phyloP scores from a whole-genome alignment of 805 yeast species.

The Metschnikowia matae region DNA sequence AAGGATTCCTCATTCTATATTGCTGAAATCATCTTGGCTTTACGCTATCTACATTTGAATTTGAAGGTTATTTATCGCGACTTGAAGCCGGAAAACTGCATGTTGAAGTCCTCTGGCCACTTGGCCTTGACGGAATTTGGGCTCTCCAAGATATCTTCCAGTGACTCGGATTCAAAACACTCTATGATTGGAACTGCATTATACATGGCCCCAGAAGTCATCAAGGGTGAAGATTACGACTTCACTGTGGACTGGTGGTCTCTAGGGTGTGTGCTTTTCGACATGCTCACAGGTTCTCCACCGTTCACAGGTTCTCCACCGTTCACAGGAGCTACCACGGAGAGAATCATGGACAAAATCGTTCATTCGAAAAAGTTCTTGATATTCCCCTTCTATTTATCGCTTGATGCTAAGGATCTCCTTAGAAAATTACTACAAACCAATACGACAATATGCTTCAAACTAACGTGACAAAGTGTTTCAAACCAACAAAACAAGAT shows the following conservation, averaged over 20 bases:
- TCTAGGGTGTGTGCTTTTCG: conserved; percentile 75
- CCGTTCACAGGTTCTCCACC: too few relatives aligned
- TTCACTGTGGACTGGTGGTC: conserved; percentile 92
- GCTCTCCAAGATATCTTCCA: conserved; percentile 35
- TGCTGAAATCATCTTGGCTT: conserved; percentile 18
- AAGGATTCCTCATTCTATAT: conserved; percentile 18
- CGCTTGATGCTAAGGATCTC: conserved; percentile 77
- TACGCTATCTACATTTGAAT: conserved; percentile 19
- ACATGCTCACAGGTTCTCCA: conserved; percentile 79
- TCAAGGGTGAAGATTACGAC: conserved; percentile 73
- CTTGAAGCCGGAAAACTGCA: conserved; percentile 44
- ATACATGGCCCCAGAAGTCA: conserved; percentile 87
- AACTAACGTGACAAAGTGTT: too few relatives aligned
- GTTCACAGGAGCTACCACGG: conserved; percentile 77
- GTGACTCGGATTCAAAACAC: conserved; percentile 37
- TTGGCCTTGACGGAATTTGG: conserved; percentile 45
- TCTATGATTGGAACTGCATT: conserved; percentile 76
- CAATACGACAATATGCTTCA: too few relatives aligned
- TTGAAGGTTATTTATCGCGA: conserved; percentile 42
- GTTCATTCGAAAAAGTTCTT: conserved; percentile 54
- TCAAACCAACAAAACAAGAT: too few relatives aligned
- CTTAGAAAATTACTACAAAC: conserved; percentile 62
- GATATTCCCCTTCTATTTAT: conserved; percentile 68
- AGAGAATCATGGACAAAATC: conserved; percentile 71
- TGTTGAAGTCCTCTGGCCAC: conserved; percentile 39